Evolutionary conservation across 176 grass and related monocot genomes (phyloP).

Genomic region (Avena atlantica): DNA sequence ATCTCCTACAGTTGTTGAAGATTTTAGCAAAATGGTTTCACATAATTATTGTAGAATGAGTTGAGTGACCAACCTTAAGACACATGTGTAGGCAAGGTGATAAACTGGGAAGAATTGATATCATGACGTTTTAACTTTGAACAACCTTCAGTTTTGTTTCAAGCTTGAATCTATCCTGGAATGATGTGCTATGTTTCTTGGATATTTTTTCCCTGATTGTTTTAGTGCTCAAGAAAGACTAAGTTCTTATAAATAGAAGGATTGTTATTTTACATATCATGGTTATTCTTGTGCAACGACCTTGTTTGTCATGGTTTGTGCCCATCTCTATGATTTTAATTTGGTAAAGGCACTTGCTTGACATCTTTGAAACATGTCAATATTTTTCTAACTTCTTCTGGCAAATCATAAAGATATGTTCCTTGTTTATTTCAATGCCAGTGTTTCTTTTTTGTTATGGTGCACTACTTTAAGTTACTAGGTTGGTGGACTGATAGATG

Average conservation of each 20-base stretch:
- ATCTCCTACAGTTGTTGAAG: neutral
- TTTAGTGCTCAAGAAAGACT: neutral
- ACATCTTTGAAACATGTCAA: neutral
- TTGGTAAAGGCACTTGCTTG: neutral
- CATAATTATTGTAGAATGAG: neutral
- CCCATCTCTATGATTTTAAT: neutral
- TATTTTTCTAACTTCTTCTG: neutral
- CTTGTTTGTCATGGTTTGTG: neutral
- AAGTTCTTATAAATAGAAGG: constrained; percentile 7
- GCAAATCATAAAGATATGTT: neutral
- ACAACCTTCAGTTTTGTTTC: neutral
- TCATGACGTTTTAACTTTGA: neutral
- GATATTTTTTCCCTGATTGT: neutral
- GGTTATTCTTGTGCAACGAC: neutral
- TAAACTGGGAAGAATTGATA: neutral
- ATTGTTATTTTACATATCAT: neutral
- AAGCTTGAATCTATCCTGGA: neutral
- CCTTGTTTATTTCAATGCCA: neutral
- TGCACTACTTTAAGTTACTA: neutral
- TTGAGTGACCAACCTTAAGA: neutral
- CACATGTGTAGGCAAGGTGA: constrained; percentile 2
- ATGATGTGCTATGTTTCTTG: neutral
- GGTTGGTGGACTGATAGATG: constrained; percentile 27
- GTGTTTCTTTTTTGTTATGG: neutral
- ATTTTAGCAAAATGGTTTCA: neutral